Base-by-base conservation (phyloP, 2,329 filamentous ascomycete species). In the Magnaporthales sp. region DNA sequence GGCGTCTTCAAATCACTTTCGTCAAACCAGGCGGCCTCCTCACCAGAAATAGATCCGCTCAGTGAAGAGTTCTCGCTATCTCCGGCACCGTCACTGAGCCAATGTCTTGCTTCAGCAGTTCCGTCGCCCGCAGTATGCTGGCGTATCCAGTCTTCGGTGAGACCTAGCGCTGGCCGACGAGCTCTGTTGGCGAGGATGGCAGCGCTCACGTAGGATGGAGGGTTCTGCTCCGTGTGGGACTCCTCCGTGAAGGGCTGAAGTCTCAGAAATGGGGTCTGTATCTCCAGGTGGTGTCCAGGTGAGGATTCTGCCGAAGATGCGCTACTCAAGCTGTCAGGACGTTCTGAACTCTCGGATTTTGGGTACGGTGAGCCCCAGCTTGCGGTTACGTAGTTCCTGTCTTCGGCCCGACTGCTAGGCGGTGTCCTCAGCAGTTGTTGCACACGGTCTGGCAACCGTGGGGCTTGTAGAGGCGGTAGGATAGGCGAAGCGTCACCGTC, bases 321-420 rank as follows among this genome's bases (percentile, higher is more conserved):
- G 75, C 86, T 89, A 74, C 84, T 84, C 70, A 81, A 80, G 71
- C 84, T 86, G 66, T 78, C 78, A 65, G 81, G 82, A 66, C 83
- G 78, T 68, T 83, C 77, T 62, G 74, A 77, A 71, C 75, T 77
- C 67, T 85, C 89, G 54, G 89, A 84, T 69, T 84, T 84, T 66
- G 91, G 89, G 78, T 97, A 97, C 26, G 93, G 93, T 66, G 93
- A 97, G 67, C 93, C 93, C 93, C 93, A 97, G 75, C 90, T 93
- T 63, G 92, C 90, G 62, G 92, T 95, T 68, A 83, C 83, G 76
- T 85, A 87, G 67, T 77, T 78, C 58, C 73, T 74, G 64, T 80
- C 79, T 70, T 77, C 76, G 64, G 71, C 71, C 8, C 29, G n/a
- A 63, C 70, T 75, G 68, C 73, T 73, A 70, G 81, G 80, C 61